These are phyloP conservation scores for Brassica nigra DNA, from an alignment of 345 rosid species.

Conservation along the genomic window DNA sequence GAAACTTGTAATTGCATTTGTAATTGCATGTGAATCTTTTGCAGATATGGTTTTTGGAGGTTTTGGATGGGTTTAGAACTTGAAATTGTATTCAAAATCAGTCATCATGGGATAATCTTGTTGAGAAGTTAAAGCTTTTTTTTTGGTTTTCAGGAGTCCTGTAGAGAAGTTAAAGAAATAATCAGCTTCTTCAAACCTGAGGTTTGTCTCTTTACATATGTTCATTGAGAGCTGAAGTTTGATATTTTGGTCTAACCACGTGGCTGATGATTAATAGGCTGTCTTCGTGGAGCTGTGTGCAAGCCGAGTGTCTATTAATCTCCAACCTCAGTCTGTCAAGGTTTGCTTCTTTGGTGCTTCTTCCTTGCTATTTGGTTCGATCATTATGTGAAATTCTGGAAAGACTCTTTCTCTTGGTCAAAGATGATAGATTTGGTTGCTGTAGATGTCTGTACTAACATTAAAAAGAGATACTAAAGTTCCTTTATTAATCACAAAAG, in stretches of 20 bases:
- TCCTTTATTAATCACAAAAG: neutral
- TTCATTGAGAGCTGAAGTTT: slow-evolving; percentile 12
- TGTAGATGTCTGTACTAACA: neutral
- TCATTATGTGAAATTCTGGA: neutral
- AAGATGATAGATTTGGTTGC: slow-evolving; percentile 1
- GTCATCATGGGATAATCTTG: too few relatives aligned
- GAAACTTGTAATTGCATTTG: slow-evolving; percentile 19
- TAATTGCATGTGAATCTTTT: neutral
- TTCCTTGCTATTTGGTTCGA: slow-evolving; percentile 12
- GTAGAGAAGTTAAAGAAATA: slow-evolving; percentile 70
- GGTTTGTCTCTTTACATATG: slow-evolving; percentile 53
- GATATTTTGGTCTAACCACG: slow-evolving; percentile 9
- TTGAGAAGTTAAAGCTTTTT: too few relatives aligned
- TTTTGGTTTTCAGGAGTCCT: slow-evolving; percentile 31
- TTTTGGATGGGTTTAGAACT: neutral
- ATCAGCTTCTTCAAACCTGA: slow-evolving; percentile 80
- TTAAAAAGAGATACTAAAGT: neutral
- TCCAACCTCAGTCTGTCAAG: slow-evolving; percentile 79
- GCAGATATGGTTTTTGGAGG: neutral
- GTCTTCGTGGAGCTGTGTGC: slow-evolving; percentile 93
- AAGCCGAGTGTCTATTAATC: slow-evolving; percentile 67
- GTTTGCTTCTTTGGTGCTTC: slow-evolving; percentile 42
- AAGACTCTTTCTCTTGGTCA: slow-evolving; percentile 11
- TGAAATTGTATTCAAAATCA: neutral
- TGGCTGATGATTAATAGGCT: slow-evolving; percentile 50